Conservation (phyloP, 2,329 filamentous ascomycete genomes). For the Pseudogymnoascus sp. region DNA sequence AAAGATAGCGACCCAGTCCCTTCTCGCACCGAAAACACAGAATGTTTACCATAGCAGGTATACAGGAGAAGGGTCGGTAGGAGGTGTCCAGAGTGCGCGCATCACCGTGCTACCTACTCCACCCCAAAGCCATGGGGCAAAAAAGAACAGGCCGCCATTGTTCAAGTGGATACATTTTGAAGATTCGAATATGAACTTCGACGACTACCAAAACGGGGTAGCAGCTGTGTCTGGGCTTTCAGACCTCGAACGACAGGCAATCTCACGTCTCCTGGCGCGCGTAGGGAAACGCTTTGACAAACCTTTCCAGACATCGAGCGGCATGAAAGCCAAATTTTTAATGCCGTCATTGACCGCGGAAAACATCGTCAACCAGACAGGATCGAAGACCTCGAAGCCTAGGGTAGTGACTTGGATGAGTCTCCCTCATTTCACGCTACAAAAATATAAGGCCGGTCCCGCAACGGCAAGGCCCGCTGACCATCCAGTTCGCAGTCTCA, state of each 20-base stretch:
- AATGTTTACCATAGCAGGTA: slow-evolving; percentile 7
- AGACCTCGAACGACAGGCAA: slow-evolving; percentile 15
- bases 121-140: neutral
- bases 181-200: slow-evolving; percentile 8
- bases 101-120: neutral
- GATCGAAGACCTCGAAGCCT: slow-evolving; percentile 8
- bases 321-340: slow-evolving; percentile 15
- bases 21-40: neutral
- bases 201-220: neutral
- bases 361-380: slow-evolving; percentile 11
- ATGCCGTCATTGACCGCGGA: slow-evolving; percentile 18
- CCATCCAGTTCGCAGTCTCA: slow-evolving; percentile 37
- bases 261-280: slow-evolving; percentile 15
- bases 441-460: slow-evolving; percentile 35
- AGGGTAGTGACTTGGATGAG: slow-evolving; percentile 19
- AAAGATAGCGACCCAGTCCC: neutral
- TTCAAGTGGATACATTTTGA: slow-evolving; percentile 10
- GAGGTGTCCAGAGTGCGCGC: slow-evolving; percentile 1
- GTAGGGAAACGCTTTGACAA: slow-evolving; percentile 17
- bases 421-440: slow-evolving; percentile 41
- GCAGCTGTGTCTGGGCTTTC: slow-evolving; percentile 10
- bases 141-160: neutral
- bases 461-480: slow-evolving; percentile 25
- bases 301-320: slow-evolving; percentile 16
- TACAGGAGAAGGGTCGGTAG: slow-evolving; percentile 5